phyloP scores from a whole-genome alignment of 148 eudicot genomes.

The Hydrangea macrophylla region DNA sequence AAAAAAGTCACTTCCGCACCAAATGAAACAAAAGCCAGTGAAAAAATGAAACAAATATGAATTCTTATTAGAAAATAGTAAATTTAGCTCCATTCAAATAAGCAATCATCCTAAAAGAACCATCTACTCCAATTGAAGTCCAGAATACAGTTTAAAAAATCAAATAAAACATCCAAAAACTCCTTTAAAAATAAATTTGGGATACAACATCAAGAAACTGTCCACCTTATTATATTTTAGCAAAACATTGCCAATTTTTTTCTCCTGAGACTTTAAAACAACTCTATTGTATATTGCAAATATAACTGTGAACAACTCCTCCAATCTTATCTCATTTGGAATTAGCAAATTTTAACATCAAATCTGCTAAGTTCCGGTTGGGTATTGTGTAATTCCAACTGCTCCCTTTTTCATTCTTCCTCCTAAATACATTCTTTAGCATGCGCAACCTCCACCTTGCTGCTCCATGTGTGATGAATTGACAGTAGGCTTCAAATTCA shows the following conservation, averaged over 20 bases:
- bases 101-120: neutral
- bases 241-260: neutral
- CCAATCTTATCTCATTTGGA: neutral
- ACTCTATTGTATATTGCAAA: neutral
- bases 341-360: neutral
- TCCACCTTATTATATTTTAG: neutral
- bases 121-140: neutral
- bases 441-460: slow-evolving; percentile 77
- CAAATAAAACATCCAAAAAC: neutral
- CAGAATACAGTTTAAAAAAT: neutral
- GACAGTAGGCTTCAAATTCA: slow-evolving; percentile 63
- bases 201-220: too few relatives aligned
- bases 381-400: slow-evolving; percentile 9
- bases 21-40: too few relatives aligned
- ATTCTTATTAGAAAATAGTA: too few relatives aligned
- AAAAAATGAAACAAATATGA: too few relatives aligned
- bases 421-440: slow-evolving; percentile 33
- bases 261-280: neutral
- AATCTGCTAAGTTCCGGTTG: neutral
- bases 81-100: neutral
- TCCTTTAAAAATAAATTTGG: too few relatives aligned
- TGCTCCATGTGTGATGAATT: slow-evolving; percentile 59
- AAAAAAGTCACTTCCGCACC: too few relatives aligned
- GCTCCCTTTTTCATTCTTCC: slow-evolving; percentile 5
- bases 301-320: neutral